Evolutionary conservation across 2,329 filamentous ascomycete species (phyloP).

Genomic region (Microsporum canis): DNA sequence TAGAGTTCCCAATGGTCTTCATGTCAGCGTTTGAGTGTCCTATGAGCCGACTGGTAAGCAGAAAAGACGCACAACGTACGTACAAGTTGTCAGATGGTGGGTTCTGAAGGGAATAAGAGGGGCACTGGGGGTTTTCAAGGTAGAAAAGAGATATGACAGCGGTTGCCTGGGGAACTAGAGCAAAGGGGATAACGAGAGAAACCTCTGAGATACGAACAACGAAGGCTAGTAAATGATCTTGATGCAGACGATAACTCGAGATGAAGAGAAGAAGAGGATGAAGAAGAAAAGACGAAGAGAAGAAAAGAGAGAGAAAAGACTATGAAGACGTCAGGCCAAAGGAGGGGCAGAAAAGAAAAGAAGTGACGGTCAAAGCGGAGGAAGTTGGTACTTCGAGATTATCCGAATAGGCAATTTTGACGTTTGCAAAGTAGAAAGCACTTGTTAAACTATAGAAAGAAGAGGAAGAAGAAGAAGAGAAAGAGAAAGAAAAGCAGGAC

Average conservation of each 20-base stretch:
- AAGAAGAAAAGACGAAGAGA: slow-evolving; percentile 9
- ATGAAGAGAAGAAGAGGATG: background rate
- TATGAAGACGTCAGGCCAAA: background rate
- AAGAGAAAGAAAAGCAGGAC: background rate
- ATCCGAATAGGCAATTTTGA: slow-evolving; percentile 15
- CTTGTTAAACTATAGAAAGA: slow-evolving; percentile 5
- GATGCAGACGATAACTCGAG: background rate
- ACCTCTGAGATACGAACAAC: slow-evolving; percentile 27
- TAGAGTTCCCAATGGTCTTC: background rate
- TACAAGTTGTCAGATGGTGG: background rate
- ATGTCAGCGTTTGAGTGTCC: slow-evolving; percentile 1
- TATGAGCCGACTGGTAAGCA: background rate
- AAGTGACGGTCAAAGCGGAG: background rate
- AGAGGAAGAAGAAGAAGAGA: slow-evolving; percentile 13
- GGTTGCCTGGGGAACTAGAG: slow-evolving; percentile 10
- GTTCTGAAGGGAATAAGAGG: background rate
- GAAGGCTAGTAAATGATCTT: background rate
- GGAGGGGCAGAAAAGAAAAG: background rate
- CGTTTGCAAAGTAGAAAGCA: slow-evolving; percentile 10
- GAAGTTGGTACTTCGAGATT: background rate
- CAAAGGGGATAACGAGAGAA: slow-evolving; percentile 45
- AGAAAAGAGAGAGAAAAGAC: slow-evolving; percentile 6
- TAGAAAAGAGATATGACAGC: background rate
- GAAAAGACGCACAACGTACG: slow-evolving; percentile 1
- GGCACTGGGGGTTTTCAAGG: background rate